Base-by-base conservation (phyloP, 2,329 filamentous ascomycete species). In the Colletotrichum noveboracense region DNA sequence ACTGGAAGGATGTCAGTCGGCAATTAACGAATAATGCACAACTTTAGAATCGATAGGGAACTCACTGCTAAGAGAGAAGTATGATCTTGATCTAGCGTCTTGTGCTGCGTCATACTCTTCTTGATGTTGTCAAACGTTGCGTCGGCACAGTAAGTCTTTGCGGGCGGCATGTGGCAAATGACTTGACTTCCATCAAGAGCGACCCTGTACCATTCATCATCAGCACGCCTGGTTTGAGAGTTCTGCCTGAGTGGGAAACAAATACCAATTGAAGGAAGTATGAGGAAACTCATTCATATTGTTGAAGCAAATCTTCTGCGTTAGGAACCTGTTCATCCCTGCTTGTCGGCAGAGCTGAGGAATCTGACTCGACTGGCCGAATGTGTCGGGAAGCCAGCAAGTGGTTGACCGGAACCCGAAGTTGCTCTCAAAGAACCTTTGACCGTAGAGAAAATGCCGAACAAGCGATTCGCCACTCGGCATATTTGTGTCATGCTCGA, bases 281-380 rank as follows among this genome's bases (percentile, higher is more conserved):
- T 94, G 92, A 0, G 92, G 92, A 83, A 94, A 94, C 79, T 91
- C 93, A 83, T 94, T 94, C 86, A 94, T 93, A 80, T 93, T 94
- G 84, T 94, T 94, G 91, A 92, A 94, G 84, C 92, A 93, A 64
- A 93, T 85, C 84, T 94, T 94, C 81, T 94, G 92, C 0, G 92
- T 94, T 76, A 94, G 90, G 83, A 94, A 94, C 5, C 92, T 86
- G 61, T 86, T 91, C 92, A 94, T 94, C 4, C 92, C 92, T 14
- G 92, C 91, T 4, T 93, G 86, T 14, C 92, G 89, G 79, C 91
- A 93, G 9, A 94, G 84, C 78, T 94, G 92, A 6, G 92, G 92
- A 6, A 94, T 87, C 79, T 94, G 92, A 5, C 89, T 89, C 0
- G 92, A 93, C 82, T 93, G 94, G 6, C 92, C 92, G 79, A 94